These are phyloP conservation scores for Trichoderma gracile DNA, from an alignment of 2,329 filamentous ascomycete species.

Conservation along the genomic window DNA sequence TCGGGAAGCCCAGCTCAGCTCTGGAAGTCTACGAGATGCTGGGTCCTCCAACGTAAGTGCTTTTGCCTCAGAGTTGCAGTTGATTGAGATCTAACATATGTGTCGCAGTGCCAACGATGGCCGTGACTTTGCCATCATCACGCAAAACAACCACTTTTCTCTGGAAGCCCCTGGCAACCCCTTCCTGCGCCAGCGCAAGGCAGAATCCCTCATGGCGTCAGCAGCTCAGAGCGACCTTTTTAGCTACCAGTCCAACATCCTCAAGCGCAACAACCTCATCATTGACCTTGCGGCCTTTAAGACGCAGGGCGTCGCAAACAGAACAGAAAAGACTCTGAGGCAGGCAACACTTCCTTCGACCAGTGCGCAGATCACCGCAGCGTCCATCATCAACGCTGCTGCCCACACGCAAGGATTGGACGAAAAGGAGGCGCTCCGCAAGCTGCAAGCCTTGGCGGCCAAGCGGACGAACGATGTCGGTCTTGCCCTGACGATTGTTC, in stretches of 20 bases:
- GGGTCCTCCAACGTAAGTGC: conserved; percentile 59
- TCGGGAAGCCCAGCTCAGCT: conserved; percentile 68
- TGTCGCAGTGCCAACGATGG: conserved; percentile 44
- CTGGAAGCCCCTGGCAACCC: conserved; percentile 58
- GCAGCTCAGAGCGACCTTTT: conserved; percentile 67
- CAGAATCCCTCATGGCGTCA: conserved; percentile 55
- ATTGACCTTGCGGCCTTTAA: conserved; percentile 69
- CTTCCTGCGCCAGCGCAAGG: conserved; percentile 64
- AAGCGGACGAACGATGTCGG: conserved; percentile 79
- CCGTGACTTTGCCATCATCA: conserved; percentile 64
- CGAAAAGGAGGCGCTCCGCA: conserved; percentile 68
- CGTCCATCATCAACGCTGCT: conserved; percentile 65
- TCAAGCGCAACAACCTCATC: conserved; percentile 62
- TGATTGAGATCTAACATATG: background rate
- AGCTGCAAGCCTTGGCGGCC: conserved; percentile 68
- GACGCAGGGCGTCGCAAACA: conserved; percentile 58
- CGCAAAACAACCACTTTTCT: conserved; percentile 62
- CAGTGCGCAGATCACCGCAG: conserved; percentile 40
- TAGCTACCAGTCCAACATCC: conserved; percentile 61
- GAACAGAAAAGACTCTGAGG: conserved; percentile 47
- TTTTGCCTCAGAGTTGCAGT: too few species aligned
- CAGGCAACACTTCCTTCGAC: conserved; percentile 35
- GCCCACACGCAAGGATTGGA: conserved; percentile 65
- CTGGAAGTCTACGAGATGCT: conserved; percentile 62
- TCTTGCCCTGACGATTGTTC: conserved; percentile 74